A percentile compares a stretch with the other conserved stretches of the same genome.
phyloP scores from a whole-genome alignment of 805 yeast species.

The Barnettozyma vustinii region DNA sequence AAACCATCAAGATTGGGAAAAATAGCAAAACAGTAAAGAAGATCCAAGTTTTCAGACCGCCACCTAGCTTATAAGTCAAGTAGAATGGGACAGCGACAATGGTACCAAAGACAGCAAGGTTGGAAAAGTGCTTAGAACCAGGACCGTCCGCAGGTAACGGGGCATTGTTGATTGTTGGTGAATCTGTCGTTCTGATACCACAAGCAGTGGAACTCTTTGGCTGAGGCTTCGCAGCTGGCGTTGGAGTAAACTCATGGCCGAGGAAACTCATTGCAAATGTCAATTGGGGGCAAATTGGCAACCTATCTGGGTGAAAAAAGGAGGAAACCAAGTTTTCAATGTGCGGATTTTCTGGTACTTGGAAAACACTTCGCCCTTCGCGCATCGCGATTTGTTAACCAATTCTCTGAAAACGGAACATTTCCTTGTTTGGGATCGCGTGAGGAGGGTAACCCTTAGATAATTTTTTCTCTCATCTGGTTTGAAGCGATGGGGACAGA shows the following conservation, averaged over 20 bases:
- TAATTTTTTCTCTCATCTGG: background rate
- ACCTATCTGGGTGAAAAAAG: background rate
- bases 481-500: background rate
- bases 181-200: constrained; percentile 40
- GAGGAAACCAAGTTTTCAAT: background rate
- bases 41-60: constrained; percentile 62
- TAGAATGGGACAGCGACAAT: constrained; percentile 56
- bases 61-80: constrained; percentile 59
- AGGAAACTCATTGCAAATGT: constrained; percentile 20
- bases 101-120: constrained; percentile 44
- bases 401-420: background rate
- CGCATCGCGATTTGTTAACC: background rate
- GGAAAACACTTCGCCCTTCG: background rate
- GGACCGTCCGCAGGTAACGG: constrained; percentile 92
- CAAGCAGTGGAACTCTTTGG: constrained; percentile 37
- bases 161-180: constrained; percentile 77
- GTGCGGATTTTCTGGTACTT: background rate
- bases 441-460: background rate
- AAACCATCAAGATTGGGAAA: constrained; percentile 72
- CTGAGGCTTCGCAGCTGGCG: constrained; percentile 47
- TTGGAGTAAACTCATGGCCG: constrained; percentile 48
- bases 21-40: constrained; percentile 50
- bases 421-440: background rate
- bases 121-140: constrained; percentile 71
- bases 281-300: background rate